Conservation (phyloP, 1,139 yeast genomes). For the Pneumocystis carinii region DNA sequence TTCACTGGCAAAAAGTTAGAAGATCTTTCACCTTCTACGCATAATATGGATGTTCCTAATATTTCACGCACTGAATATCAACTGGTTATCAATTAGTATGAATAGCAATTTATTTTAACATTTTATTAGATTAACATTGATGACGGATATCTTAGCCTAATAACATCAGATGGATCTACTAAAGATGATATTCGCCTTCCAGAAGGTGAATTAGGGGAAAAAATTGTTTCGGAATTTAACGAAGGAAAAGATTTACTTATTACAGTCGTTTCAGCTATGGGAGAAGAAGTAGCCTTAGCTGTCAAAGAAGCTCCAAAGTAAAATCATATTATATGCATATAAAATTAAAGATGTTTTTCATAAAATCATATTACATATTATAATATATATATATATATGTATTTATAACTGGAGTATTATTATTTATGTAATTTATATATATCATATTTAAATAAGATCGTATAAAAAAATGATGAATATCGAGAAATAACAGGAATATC, state of each 20-base stretch:
- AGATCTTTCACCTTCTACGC: conserved; percentile 99
- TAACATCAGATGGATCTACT: conserved; percentile 95
- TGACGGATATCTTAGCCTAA: conserved; percentile 92
- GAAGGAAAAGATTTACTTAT: conserved; percentile 95
- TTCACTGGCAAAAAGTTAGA: conserved; percentile 99
- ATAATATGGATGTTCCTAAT: conserved; percentile 99
- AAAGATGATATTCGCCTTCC: conserved; percentile 98
- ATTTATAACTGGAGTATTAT: too few species aligned
- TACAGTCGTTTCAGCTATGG: conserved; percentile 95
- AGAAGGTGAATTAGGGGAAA: conserved; percentile 93
- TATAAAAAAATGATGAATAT: too few species aligned
- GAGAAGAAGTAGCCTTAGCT: conserved; percentile 97
- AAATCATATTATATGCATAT: neutral
- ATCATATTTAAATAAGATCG: too few species aligned
- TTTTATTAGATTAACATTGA: conserved; percentile 62
- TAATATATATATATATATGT: too few species aligned
- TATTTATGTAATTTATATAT: too few species aligned
- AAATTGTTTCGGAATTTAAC: conserved; percentile 80
- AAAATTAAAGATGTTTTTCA: neutral
- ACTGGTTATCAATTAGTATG: conserved; percentile 29
- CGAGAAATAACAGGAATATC: neutral
- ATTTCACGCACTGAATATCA: conserved; percentile 90
- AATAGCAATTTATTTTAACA: neutral
- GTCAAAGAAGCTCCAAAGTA: conserved; percentile 92
- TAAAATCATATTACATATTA: too few species aligned